Evolutionary conservation across 2,329 filamentous ascomycete genomes (phyloP).

Genomic region (Ascocoryne sarcoides): DNA sequence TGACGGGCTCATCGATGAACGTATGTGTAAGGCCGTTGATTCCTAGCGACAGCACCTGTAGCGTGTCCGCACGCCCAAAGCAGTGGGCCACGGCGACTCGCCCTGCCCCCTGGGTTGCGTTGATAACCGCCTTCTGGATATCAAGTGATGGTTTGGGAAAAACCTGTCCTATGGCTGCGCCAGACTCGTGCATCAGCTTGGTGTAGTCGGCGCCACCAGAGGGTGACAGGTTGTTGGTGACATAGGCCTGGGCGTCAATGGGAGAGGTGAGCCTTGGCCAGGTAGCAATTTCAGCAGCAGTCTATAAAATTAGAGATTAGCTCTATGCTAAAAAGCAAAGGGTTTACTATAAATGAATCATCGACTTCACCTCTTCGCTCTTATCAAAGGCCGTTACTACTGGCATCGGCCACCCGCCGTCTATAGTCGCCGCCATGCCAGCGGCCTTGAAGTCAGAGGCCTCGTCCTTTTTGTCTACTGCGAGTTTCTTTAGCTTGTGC

Average conservation of each 20-base stretch:
- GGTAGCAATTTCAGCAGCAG: slow-evolving; percentile 1
- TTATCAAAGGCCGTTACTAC: slow-evolving; percentile 1
- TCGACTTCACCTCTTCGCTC: slow-evolving; percentile 4
- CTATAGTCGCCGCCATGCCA: slow-evolving; percentile 40
- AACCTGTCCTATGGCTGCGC: background rate
- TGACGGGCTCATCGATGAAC: slow-evolving; percentile 24
- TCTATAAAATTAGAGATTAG: too few relatives aligned
- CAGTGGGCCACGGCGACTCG: slow-evolving; percentile 25
- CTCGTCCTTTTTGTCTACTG: slow-evolving; percentile 28
- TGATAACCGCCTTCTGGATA: slow-evolving; percentile 37
- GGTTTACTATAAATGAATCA: too few relatives aligned
- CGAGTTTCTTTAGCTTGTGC: slow-evolving; percentile 25
- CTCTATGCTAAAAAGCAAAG: too few relatives aligned
- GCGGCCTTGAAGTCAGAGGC: slow-evolving; percentile 40
- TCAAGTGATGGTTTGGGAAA: slow-evolving; percentile 31
- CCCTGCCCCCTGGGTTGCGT: slow-evolving; percentile 27
- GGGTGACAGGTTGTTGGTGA: slow-evolving; percentile 1
- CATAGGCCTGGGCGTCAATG: slow-evolving; percentile 2
- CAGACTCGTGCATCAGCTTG: slow-evolving; percentile 41
- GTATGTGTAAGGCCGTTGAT: slow-evolving; percentile 28
- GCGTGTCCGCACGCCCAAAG: slow-evolving; percentile 20
- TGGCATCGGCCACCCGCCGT: slow-evolving; percentile 42
- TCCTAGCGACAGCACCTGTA: slow-evolving; percentile 24
- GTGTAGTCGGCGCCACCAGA: too few relatives aligned
- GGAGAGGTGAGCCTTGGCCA: slow-evolving; percentile 3